Conservation (phyloP, 2,329 filamentous ascomycete species). For the Metarhizium rileyi region DNA sequence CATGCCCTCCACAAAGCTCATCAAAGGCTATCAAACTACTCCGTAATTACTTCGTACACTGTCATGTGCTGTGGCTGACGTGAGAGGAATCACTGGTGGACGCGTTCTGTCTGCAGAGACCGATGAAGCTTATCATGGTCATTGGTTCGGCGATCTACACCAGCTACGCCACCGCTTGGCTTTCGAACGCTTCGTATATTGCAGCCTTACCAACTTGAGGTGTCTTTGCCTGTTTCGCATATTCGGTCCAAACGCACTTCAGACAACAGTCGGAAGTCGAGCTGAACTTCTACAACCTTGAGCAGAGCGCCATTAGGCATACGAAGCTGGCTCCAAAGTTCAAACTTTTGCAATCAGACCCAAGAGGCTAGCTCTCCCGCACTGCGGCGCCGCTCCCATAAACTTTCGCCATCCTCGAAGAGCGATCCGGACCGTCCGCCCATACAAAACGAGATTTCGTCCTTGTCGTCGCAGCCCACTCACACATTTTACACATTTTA, state of each 20-base stretch:
- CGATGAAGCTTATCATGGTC: not conserved
- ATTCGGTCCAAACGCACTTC: not conserved
- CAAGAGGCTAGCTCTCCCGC: not conserved
- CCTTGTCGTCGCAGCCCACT: slow-evolving; percentile 2
- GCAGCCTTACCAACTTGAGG: not conserved
- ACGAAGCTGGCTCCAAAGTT: not conserved
- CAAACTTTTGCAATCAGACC: not conserved
- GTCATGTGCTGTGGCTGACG: not conserved
- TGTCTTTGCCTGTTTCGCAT: not conserved
- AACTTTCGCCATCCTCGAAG: not conserved
- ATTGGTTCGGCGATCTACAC: not conserved
- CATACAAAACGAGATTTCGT: not conserved
- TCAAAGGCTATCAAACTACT: not conserved
- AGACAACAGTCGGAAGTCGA: not conserved
- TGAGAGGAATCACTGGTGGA: not conserved
- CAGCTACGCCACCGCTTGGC: not conserved
- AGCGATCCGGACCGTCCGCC: slow-evolving; percentile 3
- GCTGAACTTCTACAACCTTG: not conserved
- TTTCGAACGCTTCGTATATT: not conserved
- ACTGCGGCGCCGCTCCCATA: not conserved
- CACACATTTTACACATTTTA: slow-evolving; percentile 1
- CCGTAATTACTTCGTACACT: no score
- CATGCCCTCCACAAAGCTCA: not conserved
- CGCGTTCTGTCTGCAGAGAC: not conserved
- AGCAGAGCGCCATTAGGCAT: not conserved